Conservation (phyloP, 1,139 yeast genomes). For the Candida frijolesensis region DNA sequence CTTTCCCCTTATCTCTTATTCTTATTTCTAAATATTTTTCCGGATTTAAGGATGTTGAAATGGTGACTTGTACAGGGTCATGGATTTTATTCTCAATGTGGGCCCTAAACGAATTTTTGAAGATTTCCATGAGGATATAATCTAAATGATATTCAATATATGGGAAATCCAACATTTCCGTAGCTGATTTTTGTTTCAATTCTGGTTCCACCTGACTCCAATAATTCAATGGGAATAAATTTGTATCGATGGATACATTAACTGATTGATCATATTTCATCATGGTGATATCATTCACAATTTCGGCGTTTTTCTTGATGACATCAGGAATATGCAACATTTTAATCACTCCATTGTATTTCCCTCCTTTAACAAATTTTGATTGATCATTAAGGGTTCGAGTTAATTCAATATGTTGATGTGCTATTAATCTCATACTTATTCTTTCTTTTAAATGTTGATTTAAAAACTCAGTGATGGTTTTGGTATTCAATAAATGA, state of each 20-base stretch:
- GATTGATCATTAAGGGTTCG: conserved; percentile 32
- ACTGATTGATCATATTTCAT: conserved; percentile 80
- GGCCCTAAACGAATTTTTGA: conserved; percentile 85
- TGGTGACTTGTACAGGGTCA: conserved; percentile 68
- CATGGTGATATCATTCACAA: conserved; percentile 79
- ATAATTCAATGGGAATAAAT: conserved; percentile 33
- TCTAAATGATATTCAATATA: conserved; percentile 87
- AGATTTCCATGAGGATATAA: conserved; percentile 81
- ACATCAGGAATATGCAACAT: conserved; percentile 63
- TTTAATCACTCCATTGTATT: conserved; percentile 71
- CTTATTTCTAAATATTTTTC: conserved; percentile 55
- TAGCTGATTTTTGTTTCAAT: conserved; percentile 18
- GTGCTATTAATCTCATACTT: conserved; percentile 80
- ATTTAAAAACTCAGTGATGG: conserved; percentile 66
- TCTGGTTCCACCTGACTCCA: conserved; percentile 38
- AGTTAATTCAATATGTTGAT: conserved; percentile 71
- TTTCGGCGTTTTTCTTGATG: conserved; percentile 62
- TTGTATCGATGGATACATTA: conserved; percentile 55
- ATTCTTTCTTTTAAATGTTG: conserved; percentile 83
- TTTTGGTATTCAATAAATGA: conserved; percentile 48
- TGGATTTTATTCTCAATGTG: conserved; percentile 68
- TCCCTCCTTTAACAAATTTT: conserved; percentile 34
- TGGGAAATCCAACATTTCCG: conserved; percentile 51
- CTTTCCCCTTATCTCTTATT: conserved; percentile 86
- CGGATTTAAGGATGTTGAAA: conserved; percentile 56